Percentiles rank a stretch among this genome's conserved stretches.
Conservation (phyloP, 2,329 filamentous ascomycete genomes). For the Herpotrichia juniperi region DNA sequence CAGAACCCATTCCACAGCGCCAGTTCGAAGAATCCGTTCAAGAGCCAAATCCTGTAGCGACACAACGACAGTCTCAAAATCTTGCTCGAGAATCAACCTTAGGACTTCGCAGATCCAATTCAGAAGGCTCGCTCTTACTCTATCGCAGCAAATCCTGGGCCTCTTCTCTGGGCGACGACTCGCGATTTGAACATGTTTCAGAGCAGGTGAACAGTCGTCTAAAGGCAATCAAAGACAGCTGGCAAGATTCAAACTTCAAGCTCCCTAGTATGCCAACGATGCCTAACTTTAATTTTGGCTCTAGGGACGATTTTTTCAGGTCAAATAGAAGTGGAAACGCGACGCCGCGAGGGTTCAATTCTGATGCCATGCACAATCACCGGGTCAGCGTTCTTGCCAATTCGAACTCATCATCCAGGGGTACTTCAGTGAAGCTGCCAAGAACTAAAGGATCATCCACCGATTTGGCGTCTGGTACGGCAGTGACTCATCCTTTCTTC, state of each 20-base stretch:
- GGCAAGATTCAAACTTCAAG: slow-evolving; percentile 82
- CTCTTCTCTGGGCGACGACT: slow-evolving; percentile 84
- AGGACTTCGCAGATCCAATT: slow-evolving; percentile 66
- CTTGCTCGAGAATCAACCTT: slow-evolving; percentile 21
- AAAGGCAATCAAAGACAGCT: slow-evolving; percentile 88
- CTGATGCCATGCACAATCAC: slow-evolving; percentile 16
- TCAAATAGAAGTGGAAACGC: slow-evolving; percentile 19
- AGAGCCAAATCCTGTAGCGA: slow-evolving; percentile 8
- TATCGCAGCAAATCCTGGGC: slow-evolving; percentile 77
- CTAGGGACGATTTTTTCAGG: slow-evolving; percentile 36
- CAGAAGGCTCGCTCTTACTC: slow-evolving; percentile 77
- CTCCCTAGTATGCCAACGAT: slow-evolving; percentile 56
- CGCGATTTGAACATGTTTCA: slow-evolving; percentile 77
- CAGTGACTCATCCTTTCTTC: slow-evolving; percentile 57
- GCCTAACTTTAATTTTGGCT: slow-evolving; percentile 56
- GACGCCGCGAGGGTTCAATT: slow-evolving; percentile 18
- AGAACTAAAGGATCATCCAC: slow-evolving; percentile 10
- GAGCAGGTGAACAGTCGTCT: slow-evolving; percentile 87
- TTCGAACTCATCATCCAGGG: slow-evolving; percentile 14
- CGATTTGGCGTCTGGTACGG: slow-evolving; percentile 14
- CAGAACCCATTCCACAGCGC: slow-evolving; percentile 18
- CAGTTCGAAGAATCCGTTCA: slow-evolving; percentile 12
- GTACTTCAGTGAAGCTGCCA: slow-evolving; percentile 15
- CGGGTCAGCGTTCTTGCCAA: slow-evolving; percentile 26
- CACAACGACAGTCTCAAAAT: slow-evolving; percentile 11